A percentile compares a stretch with the other conserved stretches of the same genome.
Conservation (phyloP, 495 filamentous ascomycete genomes). For the Neurospora sp. region DNA sequence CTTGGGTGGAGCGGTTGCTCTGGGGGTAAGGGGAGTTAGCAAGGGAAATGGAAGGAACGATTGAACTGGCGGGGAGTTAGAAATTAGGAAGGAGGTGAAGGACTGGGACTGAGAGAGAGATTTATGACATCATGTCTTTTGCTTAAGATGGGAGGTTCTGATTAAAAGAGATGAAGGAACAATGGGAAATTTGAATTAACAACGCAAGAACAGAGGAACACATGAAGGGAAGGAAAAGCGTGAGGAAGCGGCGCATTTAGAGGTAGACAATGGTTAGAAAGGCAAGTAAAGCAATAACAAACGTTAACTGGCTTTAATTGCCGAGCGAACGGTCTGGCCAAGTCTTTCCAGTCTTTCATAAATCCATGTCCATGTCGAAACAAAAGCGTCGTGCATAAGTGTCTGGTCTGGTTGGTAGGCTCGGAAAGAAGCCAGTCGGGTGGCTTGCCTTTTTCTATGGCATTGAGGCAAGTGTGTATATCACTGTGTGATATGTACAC, state of each 20-base stretch:
- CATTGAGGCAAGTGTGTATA: background rate
- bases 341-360: background rate
- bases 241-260: background rate
- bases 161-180: background rate
- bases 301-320: background rate
- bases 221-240: background rate
- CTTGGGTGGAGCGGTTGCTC: background rate
- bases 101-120: background rate
- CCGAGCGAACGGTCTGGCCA: background rate
- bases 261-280: background rate
- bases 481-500: background rate
- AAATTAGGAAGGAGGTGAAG: background rate
- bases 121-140: background rate
- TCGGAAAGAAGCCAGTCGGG: background rate
- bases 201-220: background rate
- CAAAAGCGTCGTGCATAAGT: background rate
- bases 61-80: background rate
- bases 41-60: background rate
- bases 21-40: background rate
- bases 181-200: background rate
- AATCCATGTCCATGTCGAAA: background rate
- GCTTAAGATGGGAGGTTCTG: background rate
- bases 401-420: background rate
- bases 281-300: background rate
- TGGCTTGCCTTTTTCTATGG: background rate